Conservation (phyloP, 2,329 filamentous ascomycete species). For the Exophiala viscosa region DNA sequence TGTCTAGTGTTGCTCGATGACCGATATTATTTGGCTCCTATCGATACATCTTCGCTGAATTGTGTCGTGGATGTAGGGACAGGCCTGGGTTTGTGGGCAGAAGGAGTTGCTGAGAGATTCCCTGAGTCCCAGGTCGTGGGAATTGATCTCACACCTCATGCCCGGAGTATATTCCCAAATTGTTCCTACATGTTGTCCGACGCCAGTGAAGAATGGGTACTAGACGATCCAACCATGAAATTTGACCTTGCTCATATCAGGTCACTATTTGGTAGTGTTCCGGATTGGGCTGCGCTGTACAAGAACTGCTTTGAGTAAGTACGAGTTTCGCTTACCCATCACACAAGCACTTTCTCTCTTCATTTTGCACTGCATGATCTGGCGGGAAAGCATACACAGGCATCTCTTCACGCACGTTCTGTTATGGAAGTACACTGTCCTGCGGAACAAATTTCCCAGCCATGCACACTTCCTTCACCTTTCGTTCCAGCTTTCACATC, state of each 20-base stretch:
- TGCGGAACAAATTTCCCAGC: too few relatives aligned
- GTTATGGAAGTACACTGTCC: too few relatives aligned
- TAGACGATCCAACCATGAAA: conserved; percentile 30
- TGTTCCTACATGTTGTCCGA: conserved; percentile 35
- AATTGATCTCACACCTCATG: conserved; percentile 37
- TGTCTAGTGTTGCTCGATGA: conserved; percentile 20
- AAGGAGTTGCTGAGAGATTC: conserved; percentile 33
- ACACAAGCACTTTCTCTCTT: background rate
- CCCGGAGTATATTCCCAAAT: conserved; percentile 31
- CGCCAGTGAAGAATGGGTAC: conserved; percentile 36
- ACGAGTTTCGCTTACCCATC: background rate
- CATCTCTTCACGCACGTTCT: too few relatives aligned
- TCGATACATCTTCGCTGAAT: conserved; percentile 21
- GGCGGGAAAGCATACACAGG: too few relatives aligned
- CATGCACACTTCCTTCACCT: too few relatives aligned
- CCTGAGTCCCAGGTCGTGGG: conserved; percentile 35
- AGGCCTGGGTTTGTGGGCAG: conserved; percentile 35
- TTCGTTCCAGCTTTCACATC: background rate
- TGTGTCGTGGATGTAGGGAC: conserved; percentile 34
- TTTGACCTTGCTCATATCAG: conserved; percentile 46
- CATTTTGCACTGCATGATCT: background rate
- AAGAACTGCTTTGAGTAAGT: conserved; percentile 34
- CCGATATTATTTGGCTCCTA: conserved; percentile 23
- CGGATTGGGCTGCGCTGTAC: conserved; percentile 36
- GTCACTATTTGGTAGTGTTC: conserved; percentile 35